Evolutionary conservation across 768 basidiomycete genomes (phyloP).

Genomic region (Amanita pallidorosea): DNA sequence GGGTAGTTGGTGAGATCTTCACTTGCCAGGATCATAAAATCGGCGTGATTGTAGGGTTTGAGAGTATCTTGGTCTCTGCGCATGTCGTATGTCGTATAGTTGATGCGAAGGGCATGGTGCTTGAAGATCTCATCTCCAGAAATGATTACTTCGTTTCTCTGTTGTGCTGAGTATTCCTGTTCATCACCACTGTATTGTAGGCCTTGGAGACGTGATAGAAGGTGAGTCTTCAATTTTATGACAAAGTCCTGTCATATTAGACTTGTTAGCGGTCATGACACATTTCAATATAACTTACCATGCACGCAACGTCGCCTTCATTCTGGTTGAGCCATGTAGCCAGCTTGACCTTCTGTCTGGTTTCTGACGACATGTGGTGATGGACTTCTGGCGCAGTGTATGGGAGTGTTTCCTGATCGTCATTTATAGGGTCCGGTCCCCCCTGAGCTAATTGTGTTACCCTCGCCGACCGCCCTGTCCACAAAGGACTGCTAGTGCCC

Average conservation of each 20-base stretch:
- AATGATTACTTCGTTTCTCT: not conserved
- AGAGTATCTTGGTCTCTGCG: slow-evolving; percentile 26
- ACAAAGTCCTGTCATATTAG: not conserved
- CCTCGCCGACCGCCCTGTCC: not conserved
- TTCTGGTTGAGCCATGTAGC: not conserved
- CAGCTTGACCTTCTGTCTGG: slow-evolving; percentile 2
- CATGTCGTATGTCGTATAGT: slow-evolving; percentile 33
- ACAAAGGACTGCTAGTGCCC: not conserved
- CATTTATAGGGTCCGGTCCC: not conserved
- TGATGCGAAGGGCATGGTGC: slow-evolving; percentile 21
- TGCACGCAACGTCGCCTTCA: not conserved
- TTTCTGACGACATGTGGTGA: not conserved
- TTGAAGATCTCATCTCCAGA: slow-evolving; percentile 9
- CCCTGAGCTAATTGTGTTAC: not conserved
- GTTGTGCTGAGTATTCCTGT: not conserved
- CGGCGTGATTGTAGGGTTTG: slow-evolving; percentile 19
- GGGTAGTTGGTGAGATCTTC: slow-evolving; percentile 14
- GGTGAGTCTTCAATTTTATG: not conserved
- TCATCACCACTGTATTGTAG: not conserved
- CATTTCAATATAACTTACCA: not conserved
- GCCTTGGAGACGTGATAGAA: not conserved
- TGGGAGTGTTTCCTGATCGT: not conserved
- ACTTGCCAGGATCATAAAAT: slow-evolving; percentile 20
- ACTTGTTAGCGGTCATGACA: not conserved
- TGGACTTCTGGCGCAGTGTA: not conserved